Conservation (phyloP, 176 grass and related monocot species). For the Oryza glumipatula region DNA sequence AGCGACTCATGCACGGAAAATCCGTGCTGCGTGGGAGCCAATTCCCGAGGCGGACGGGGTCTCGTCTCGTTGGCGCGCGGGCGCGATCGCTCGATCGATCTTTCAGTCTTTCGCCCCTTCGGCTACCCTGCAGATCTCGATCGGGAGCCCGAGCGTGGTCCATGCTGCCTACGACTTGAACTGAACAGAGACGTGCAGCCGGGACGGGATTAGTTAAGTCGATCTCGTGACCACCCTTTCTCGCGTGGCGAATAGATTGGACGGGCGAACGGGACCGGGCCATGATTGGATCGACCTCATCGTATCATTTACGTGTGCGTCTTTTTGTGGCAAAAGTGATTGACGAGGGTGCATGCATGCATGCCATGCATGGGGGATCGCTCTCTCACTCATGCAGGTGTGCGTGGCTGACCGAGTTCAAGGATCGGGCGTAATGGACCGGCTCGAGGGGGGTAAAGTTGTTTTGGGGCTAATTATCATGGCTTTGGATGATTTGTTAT, state of each 20-base stretch:
- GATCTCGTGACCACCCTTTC: background rate
- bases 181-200: slow-evolving; percentile 2
- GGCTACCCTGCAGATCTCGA: slow-evolving; percentile 38
- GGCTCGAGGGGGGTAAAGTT: slow-evolving; percentile 42
- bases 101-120: slow-evolving; percentile 45
- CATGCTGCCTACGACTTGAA: slow-evolving; percentile 13
- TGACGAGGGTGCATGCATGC: slow-evolving; percentile 46
- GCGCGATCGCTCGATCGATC: slow-evolving; percentile 29
- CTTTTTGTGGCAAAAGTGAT: slow-evolving; percentile 56
- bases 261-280: background rate
- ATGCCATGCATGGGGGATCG: slow-evolving; percentile 35
- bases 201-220: slow-evolving; percentile 28
- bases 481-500: slow-evolving; percentile 12
- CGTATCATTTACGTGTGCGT: slow-evolving; percentile 39
- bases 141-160: slow-evolving; percentile 23
- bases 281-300: slow-evolving; percentile 35
- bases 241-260: slow-evolving; percentile 44
- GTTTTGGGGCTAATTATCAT: slow-evolving; percentile 47
- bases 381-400: slow-evolving; percentile 47
- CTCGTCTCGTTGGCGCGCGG: background rate
- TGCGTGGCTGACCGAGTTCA: slow-evolving; percentile 23
- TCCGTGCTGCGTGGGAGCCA: slow-evolving; percentile 78
- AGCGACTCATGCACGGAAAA: slow-evolving; percentile 77
- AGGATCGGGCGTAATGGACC: slow-evolving; percentile 20
- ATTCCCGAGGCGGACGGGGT: slow-evolving; percentile 52